Percentiles rank a stretch among this genome's conserved stretches.
phyloP scores from a whole-genome alignment of 805 yeast genomes.

The Komagataella kurtzmanii region DNA sequence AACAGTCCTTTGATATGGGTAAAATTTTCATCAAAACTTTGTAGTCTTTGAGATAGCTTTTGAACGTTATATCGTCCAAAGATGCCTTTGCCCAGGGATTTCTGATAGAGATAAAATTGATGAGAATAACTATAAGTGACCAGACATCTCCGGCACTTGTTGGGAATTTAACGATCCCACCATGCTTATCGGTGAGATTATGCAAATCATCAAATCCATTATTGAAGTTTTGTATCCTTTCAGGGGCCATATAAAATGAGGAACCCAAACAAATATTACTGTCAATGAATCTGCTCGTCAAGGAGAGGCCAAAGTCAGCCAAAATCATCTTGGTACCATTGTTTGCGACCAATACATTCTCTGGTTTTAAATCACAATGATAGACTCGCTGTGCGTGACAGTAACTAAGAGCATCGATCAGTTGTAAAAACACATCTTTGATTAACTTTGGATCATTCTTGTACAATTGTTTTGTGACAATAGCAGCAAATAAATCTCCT shows the following conservation, averaged over 20 bases:
- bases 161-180: slow-evolving; percentile 30
- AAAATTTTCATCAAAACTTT: slow-evolving; percentile 48
- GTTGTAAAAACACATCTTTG: slow-evolving; percentile 55
- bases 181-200: slow-evolving; percentile 1
- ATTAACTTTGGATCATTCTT: slow-evolving; percentile 32
- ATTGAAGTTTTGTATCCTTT: slow-evolving; percentile 36
- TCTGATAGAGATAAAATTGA: slow-evolving; percentile 70
- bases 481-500: slow-evolving; percentile 79
- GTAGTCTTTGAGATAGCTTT: slow-evolving; percentile 43
- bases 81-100: slow-evolving; percentile 88
- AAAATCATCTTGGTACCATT: slow-evolving; percentile 42
- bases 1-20: slow-evolving; percentile 59
- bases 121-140: slow-evolving; percentile 73
- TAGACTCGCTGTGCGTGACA: slow-evolving; percentile 76
- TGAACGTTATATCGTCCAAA: slow-evolving; percentile 50
- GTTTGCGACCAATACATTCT: slow-evolving; percentile 62
- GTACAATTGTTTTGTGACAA: slow-evolving; percentile 63
- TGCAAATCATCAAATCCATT: slow-evolving; percentile 13
- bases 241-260: slow-evolving; percentile 90
- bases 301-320: slow-evolving; percentile 88
- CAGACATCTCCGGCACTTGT: slow-evolving; percentile 74
- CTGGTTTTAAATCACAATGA: slow-evolving; percentile 94
- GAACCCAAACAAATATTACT: slow-evolving; percentile 77
- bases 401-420: slow-evolving; percentile 70
- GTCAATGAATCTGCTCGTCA: slow-evolving; percentile 40